Base-by-base conservation (phyloP, 2,329 filamentous ascomycete genomes). In the Aspergillus sp. region DNA sequence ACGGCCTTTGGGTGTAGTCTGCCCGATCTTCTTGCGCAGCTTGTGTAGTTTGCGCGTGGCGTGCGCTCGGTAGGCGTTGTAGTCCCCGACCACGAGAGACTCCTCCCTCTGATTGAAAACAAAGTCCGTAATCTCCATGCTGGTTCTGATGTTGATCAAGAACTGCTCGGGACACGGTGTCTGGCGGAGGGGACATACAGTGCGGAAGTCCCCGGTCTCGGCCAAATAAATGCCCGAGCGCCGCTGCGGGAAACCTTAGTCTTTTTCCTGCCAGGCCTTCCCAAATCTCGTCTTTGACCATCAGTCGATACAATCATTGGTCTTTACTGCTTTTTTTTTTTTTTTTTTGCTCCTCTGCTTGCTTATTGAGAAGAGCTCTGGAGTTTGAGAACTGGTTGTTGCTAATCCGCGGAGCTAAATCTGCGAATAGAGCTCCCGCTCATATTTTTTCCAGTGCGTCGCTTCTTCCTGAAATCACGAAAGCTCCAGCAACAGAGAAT, bases 121-220 rank as follows among this genome's bases (percentile, higher is more conserved):
- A 55, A 88, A 90, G 58, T 82, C 82, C 48, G 93, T 97, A 69
- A 97, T 88, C 55, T 96, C 88, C 91, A 97, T 96, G 52, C 49
- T 60, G 44, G 44, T 43, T 23, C 33, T 45, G 30, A 19, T 27
- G 41, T 45, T 44, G 39, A 22, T 41, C 13, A 25, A n/a, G 22
- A 19, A 10, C 15, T 19, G 10, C 10, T 12, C 15, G n/a, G 20
- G 23, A 25, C 41, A 43, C 41, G 20, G 37, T 41, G 39, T 43
- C 43, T 41, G 48, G 32, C 46, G 45, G 41, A 25, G 41, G 44
- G 45, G n/a, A 30, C 48, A 41, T 48, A 39, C 22, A 60, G 57
- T 58, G 59, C 56, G 61, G 46, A 43, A 41, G 60, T 65, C 56
- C 56, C 56, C 57, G 55, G 47, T 57, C 54, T 63, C 62, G 63